These are phyloP conservation scores for Phylloporus sp. DNA, from an alignment of 768 basidiomycete genomes.

Conservation along the genomic window DNA sequence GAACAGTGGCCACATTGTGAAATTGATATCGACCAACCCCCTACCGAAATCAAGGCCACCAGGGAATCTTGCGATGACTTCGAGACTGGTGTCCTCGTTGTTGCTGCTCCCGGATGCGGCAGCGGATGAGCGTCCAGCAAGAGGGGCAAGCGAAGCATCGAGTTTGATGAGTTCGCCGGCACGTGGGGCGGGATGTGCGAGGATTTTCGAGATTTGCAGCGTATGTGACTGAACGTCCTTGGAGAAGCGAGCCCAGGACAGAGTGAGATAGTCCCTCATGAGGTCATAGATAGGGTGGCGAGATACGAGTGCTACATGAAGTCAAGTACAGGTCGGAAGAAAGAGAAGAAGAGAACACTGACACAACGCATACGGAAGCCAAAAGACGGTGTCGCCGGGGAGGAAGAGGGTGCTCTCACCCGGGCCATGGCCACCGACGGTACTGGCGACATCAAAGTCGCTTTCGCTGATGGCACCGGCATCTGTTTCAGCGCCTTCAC, in stretches of 20 bases:
- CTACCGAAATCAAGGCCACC: slow-evolving; percentile 92
- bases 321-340: slow-evolving; percentile 7
- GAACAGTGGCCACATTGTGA: slow-evolving; percentile 96
- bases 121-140: slow-evolving; percentile 39
- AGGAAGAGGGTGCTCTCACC: slow-evolving; percentile 87
- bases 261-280: slow-evolving; percentile 93
- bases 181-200: slow-evolving; percentile 82
- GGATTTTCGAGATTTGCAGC: slow-evolving; percentile 82
- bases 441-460: slow-evolving; percentile 79
- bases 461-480: slow-evolving; percentile 77
- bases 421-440: slow-evolving; percentile 66
- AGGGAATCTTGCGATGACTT: slow-evolving; percentile 86
- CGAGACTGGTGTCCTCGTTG: slow-evolving; percentile 48
- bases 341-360: slow-evolving; percentile 30
- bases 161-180: slow-evolving; percentile 83
- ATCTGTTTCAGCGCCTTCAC: slow-evolving; percentile 66
- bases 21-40: slow-evolving; percentile 89
- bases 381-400: slow-evolving; percentile 87
- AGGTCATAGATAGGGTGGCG: slow-evolving; percentile 92
- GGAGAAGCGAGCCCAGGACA: slow-evolving; percentile 90
- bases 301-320: slow-evolving; percentile 69
- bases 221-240: slow-evolving; percentile 94
- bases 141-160: slow-evolving; percentile 66
- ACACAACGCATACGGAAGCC: slow-evolving; percentile 93
- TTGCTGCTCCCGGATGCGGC: slow-evolving; percentile 29